phyloP scores from a whole-genome alignment of 2,329 filamentous ascomycete species.

The Chaetomiaceae sp. region DNA sequence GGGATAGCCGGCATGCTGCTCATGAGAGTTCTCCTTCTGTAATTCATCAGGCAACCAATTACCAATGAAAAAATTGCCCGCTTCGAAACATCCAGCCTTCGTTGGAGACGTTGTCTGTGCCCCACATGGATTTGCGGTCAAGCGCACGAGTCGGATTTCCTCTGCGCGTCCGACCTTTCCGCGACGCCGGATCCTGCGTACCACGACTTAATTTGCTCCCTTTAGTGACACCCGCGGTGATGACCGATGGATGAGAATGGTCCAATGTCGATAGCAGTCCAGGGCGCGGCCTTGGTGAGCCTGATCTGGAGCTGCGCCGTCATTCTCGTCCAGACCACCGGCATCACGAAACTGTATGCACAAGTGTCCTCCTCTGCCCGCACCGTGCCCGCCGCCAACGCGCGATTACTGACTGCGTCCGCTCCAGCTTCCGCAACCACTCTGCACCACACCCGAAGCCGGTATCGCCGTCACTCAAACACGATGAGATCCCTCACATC shows the following conservation, averaged over 20 bases:
- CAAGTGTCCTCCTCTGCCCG: not conserved
- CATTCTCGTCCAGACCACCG: slow-evolving; percentile 50
- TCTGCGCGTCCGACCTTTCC: slow-evolving; percentile 10
- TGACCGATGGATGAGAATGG: slow-evolving; percentile 18
- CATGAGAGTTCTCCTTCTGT: too few species aligned
- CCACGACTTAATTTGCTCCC: not conserved
- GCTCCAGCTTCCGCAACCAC: slow-evolving; percentile 48
- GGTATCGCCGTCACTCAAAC: slow-evolving; percentile 45
- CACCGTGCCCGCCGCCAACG: too few species aligned
- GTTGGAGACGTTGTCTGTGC: slow-evolving; percentile 1
- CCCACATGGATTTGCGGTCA: slow-evolving; percentile 17
- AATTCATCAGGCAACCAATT: too few species aligned
- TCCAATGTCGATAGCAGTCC: slow-evolving; percentile 26
- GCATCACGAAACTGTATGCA: slow-evolving; percentile 51
- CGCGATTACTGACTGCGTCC: slow-evolving; percentile 13
- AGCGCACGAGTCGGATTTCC: slow-evolving; percentile 3
- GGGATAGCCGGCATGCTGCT: too few species aligned
- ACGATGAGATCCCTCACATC: slow-evolving; percentile 65
- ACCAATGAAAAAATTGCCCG: too few species aligned
- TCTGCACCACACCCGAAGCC: slow-evolving; percentile 45
- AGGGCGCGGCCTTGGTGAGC: slow-evolving; percentile 43
- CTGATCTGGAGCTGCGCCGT: slow-evolving; percentile 51
- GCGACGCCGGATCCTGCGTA: slow-evolving; percentile 1
- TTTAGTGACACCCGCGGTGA: slow-evolving; percentile 4
- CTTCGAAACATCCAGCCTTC: not conserved